phyloP scores from a whole-genome alignment of 345 rosid genomes.

The Lumnitzera littorea region DNA sequence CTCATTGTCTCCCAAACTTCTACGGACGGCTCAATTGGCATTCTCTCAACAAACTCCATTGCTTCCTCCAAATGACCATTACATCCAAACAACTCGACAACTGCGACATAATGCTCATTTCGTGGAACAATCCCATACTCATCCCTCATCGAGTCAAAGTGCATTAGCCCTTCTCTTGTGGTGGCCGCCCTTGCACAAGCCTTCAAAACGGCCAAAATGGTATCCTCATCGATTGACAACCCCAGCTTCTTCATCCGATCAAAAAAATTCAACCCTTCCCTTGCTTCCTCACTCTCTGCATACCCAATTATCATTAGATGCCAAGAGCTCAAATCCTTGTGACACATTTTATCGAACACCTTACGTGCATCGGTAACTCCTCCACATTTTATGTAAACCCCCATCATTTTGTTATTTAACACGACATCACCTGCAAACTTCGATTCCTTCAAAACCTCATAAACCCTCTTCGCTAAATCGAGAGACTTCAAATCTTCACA shows the following conservation, averaged over 20 bases:
- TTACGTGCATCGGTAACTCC: slow-evolving; percentile 32
- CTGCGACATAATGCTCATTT: slow-evolving; percentile 31
- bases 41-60: slow-evolving; percentile 37
- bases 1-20: slow-evolving; percentile 33
- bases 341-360: slow-evolving; percentile 52
- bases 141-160: slow-evolving; percentile 33
- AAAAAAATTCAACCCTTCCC: slow-evolving; percentile 33
- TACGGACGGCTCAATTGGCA: slow-evolving; percentile 30
- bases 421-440: slow-evolving; percentile 18
- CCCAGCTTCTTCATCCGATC: slow-evolving; percentile 33
- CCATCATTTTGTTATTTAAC: slow-evolving; percentile 27
- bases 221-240: slow-evolving; percentile 19
- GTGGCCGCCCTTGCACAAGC: slow-evolving; percentile 40
- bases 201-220: slow-evolving; percentile 24
- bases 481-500: slow-evolving; percentile 29
- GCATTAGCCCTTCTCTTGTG: slow-evolving; percentile 24
- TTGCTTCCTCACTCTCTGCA: slow-evolving; percentile 33
- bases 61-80: slow-evolving; percentile 42
- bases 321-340: slow-evolving; percentile 31
- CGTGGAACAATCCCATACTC: slow-evolving; percentile 28
- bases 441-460: slow-evolving; percentile 28
- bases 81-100: slow-evolving; percentile 31
- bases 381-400: slow-evolving; percentile 24
- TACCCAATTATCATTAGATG: slow-evolving; percentile 36
- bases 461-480: slow-evolving; percentile 27